phyloP scores from a whole-genome alignment of 345 rosid species.

The Citrus unshiu region DNA sequence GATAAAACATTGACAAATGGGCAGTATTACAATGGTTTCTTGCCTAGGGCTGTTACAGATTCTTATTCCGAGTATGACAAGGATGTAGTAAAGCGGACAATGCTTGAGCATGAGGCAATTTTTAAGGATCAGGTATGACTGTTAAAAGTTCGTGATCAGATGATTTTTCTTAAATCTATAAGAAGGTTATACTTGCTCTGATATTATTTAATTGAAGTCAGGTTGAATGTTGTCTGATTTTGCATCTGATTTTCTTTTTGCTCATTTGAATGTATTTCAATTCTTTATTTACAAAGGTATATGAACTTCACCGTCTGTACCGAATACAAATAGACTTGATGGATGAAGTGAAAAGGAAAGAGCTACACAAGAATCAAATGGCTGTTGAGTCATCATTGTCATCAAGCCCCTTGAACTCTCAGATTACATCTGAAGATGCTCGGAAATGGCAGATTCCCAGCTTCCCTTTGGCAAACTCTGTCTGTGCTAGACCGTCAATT shows the following conservation, averaged over 20 bases:
- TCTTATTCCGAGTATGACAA: conserved; percentile 46
- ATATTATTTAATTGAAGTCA: conserved; percentile 19
- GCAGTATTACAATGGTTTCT: conserved; percentile 48
- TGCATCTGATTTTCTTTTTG: conserved; percentile 20
- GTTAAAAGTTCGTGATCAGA: not conserved
- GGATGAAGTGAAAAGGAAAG: conserved; percentile 64
- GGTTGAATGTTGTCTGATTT: conserved; percentile 18
- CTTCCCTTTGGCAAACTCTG: conserved; percentile 52
- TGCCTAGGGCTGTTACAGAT: conserved; percentile 41
- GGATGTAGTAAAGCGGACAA: conserved; percentile 61
- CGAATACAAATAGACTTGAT: conserved; percentile 58
- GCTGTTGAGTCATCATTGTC: conserved; percentile 48
- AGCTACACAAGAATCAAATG: conserved; percentile 28
- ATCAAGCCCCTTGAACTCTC: conserved; percentile 56
- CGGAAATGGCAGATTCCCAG: conserved; percentile 63
- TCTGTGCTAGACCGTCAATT: conserved; percentile 45
- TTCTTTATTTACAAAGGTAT: conserved; percentile 37
- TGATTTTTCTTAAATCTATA: not conserved
- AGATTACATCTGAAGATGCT: conserved; percentile 51
- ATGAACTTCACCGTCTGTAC: conserved; percentile 70
- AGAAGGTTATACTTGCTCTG: conserved; percentile 1
- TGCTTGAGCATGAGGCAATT: conserved; percentile 82
- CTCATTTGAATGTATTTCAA: conserved; percentile 8
- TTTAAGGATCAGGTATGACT: conserved; percentile 74
- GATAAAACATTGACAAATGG: conserved; percentile 44